Evolutionary conservation across 371 early-diverging fungal genomes (phyloP).

Genomic region (Actinomortierella wolfii): DNA sequence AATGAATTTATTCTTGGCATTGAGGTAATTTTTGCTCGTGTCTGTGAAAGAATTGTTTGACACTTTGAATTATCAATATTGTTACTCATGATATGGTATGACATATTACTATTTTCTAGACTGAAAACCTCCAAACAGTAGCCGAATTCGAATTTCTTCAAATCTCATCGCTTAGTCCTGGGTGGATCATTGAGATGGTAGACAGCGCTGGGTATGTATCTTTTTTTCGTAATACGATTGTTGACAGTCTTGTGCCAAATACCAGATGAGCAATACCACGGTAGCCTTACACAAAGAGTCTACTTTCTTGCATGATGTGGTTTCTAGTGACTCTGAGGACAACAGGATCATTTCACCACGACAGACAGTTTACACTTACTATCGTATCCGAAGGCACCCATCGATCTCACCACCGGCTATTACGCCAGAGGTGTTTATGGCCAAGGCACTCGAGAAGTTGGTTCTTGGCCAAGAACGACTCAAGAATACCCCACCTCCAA

Average conservation of each 20-base stretch:
- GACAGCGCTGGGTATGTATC: constrained; percentile 36
- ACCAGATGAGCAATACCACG: neutral
- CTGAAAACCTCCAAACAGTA: constrained; percentile 70
- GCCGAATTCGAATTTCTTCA: constrained; percentile 71
- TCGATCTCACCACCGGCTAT: constrained; percentile 1
- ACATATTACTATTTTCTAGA: constrained; percentile 42
- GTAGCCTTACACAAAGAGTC: neutral
- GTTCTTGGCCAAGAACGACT: constrained; percentile 44
- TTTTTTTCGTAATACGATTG: neutral
- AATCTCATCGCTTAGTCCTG: constrained; percentile 71
- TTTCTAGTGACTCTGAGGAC: constrained; percentile 44
- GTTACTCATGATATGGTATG: neutral
- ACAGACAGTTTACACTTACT: constrained; percentile 69
- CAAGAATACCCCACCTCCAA: constrained; percentile 43
- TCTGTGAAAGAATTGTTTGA: constrained; percentile 24
- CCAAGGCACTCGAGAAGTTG: constrained; percentile 51
- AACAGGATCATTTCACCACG: constrained; percentile 54
- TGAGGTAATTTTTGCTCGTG: constrained; percentile 62
- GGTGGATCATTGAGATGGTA: constrained; percentile 71
- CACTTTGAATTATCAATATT: constrained; percentile 3
- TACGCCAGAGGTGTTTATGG: constrained; percentile 59
- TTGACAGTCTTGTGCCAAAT: neutral
- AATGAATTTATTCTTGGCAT: constrained; percentile 88
- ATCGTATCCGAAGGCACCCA: constrained; percentile 51
- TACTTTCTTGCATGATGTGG: neutral